Base-by-base conservation (phyloP, 208 protist genomes). In the Trypanosomatidae sp. region DNA sequence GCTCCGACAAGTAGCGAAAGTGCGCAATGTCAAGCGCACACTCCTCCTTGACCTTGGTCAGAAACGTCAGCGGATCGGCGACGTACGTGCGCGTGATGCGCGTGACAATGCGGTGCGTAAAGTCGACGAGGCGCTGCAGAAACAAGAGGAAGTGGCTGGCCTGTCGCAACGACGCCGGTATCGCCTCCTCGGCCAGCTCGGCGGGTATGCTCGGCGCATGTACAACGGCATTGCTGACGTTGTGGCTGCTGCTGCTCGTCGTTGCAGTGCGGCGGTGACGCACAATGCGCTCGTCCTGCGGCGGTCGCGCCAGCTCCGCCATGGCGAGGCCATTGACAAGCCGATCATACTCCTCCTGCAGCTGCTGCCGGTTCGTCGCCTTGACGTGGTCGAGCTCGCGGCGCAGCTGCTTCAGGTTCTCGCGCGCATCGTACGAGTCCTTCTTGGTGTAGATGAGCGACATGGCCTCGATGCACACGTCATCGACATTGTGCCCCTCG, bases 401-500 rank as follows among this genome's bases (percentile, higher is more conserved):
- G 37, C 61, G 46, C 26, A 97, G 58, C 15, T 83, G 68, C 35
- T 84, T 83, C 19, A 97, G 60, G 64, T 88, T 92, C 45, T 91
- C 64, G 39, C 69, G 77, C 6, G 77, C 76, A 1, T 68, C 56
- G 37, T 89, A 65, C 2, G 98, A 62, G 21, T 89, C 83, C 13
- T 84, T 66, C 33, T 90, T 84, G 24, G 89, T 96, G 26, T 99
- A 72, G 49, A 96, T 96, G 8, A 98, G 76, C 45, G 88, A 97
- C 66, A 99, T 88, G 5, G 92, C 82, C 58, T 99, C 97, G 56
- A 99, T 98, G 66, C 97, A 99, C 5, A 99, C 96, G 60, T 99
- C 98, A 65, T 99, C 98, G 32, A 99, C 98, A 64, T 99, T 99
- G 71, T 99, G 98, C 3, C 97, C 98, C 66, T 99, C 97, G 60